Conservation (phyloP, 345 rosid species). For the Rhizophora mangle region DNA sequence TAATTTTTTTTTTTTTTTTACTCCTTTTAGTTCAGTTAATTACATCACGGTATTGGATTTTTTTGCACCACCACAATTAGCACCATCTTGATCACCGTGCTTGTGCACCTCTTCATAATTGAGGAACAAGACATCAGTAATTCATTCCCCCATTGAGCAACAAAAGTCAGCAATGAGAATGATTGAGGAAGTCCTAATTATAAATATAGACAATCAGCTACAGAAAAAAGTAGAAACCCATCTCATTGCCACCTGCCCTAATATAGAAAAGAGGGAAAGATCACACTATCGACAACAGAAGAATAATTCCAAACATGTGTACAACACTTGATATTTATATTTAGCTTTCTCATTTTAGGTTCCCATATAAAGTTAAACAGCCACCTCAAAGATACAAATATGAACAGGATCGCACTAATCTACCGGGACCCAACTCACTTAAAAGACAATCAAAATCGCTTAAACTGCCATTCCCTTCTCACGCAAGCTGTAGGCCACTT, state of each 20-base stretch:
- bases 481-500: neutral
- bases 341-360: neutral
- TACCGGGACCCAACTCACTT: neutral
- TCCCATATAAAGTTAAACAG: constrained; percentile 15
- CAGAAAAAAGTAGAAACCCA: constrained; percentile 24
- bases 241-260: constrained; percentile 31
- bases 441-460: neutral
- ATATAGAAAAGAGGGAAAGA: constrained; percentile 17
- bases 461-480: neutral
- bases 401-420: neutral
- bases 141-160: constrained; percentile 2
- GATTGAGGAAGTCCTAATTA: constrained; percentile 20
- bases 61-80: neutral
- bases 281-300: constrained; percentile 6
- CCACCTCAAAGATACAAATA: constrained; percentile 11
- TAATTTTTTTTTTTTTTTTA: neutral
- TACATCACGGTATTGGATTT: neutral
- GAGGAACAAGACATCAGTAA: constrained; percentile 6
- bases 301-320: constrained; percentile 20
- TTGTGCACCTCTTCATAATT: neutral
- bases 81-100: neutral
- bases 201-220: constrained; percentile 12
- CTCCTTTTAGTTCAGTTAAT: neutral
- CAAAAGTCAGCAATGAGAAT: neutral
- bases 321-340: constrained; percentile 9